phyloP scores from a whole-genome alignment of 345 rosid genomes.

The Moricandia arvensis region DNA sequence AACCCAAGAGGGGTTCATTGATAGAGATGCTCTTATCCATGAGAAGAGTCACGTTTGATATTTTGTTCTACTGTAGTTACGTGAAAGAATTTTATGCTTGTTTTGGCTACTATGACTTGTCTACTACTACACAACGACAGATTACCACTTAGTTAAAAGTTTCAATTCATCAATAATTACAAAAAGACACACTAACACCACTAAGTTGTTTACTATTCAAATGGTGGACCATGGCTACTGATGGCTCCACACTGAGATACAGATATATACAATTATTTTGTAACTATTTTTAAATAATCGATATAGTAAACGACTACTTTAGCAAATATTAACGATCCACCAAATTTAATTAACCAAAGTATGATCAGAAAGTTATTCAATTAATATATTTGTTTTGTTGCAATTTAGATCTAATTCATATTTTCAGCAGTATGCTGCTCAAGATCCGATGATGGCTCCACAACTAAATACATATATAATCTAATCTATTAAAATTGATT shows the following conservation, averaged over 20 bases:
- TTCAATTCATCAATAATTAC: conserved; percentile 15
- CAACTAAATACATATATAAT: not conserved
- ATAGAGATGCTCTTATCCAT: no score
- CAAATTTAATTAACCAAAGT: no score
- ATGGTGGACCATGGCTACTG: conserved; percentile 2
- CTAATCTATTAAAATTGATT: no score
- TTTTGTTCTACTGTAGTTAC: conserved; percentile 4
- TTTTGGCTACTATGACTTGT: conserved; percentile 12
- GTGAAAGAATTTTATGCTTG: not conserved
- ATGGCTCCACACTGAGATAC: not conserved
- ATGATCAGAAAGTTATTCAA: no score
- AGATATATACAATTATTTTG: not conserved
- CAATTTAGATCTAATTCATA: no score
- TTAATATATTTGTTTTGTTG: no score
- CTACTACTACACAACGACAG: not conserved
- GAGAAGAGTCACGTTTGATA: conserved; percentile 1
- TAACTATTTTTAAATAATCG: no score
- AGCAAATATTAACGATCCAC: no score
- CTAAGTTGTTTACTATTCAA: not conserved
- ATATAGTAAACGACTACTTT: no score
- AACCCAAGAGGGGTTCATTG: no score
- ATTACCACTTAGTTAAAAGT: not conserved
- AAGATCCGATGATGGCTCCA: not conserved
- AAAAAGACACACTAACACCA: not conserved
- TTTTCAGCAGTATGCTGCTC: not conserved